Evolutionary conservation across 2,329 filamentous ascomycete species (phyloP), one percentile per base, ranked within the genome.

Genomic region (Botryotinia convoluta): DNA sequence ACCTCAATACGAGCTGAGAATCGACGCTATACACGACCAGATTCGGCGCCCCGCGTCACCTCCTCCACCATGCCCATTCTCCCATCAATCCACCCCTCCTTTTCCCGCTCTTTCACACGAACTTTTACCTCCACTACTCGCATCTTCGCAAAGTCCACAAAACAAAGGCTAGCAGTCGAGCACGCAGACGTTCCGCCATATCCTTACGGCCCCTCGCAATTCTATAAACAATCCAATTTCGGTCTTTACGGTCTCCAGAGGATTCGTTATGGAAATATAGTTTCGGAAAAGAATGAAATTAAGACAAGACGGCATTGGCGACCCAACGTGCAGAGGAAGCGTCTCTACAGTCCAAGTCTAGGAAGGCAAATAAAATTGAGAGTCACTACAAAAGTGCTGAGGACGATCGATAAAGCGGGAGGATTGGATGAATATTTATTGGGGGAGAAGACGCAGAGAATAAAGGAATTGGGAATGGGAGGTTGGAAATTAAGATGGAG

Each of bases 401-500:
- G 89, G 80, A 91, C 90, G 51, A 93, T 98, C 80, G 90, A 93
- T 81, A 95, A 94, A 81, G 90, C 92, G 75, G 95, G 95, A 74
- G 94, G 96, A 12, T 86, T 99, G 76, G 96, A 99, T 82, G 90
- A 94, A 80, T 99, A 99, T 84, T 86, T 99, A 63, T 86, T 97
- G 60, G 94, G 94, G 77, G 88, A 90, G 81, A 96, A 94, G 84
- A 85, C 91, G 26, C 87, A 86, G 59, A 88, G 96, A 76, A 87
- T 98, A 80, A 93, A 91, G 84, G 93, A 97, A 83, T 86, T 99
- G 73, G 96, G 96, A 8, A 90, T 95, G 70, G 92, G 92, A 77
- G 96, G 96, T 10, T 99, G 96, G 96, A 89, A 91, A 78, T 84
- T 99, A 79, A 87, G 96, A 76, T 98, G 94, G 93, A 88, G 93